Percentiles rank a stretch among this genome's conserved stretches.
Conservation (phyloP, 495 filamentous ascomycete genomes). For the Tetracladium setigerum region DNA sequence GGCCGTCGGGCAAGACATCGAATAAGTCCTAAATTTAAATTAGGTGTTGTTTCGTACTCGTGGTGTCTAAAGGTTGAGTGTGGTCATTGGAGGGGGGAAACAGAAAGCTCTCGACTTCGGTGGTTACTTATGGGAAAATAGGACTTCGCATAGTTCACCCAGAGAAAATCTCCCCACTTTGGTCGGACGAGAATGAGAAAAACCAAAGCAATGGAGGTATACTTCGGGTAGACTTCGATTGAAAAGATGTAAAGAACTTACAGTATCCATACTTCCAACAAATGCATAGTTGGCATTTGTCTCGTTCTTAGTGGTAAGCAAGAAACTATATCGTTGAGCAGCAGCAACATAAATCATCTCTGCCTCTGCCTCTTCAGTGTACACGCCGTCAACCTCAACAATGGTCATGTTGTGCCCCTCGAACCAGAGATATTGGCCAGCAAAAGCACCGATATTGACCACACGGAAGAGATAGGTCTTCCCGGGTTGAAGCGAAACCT, state of each 20-base stretch:
- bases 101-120: not conserved
- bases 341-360: slow-evolving; percentile 56
- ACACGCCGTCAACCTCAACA: slow-evolving; percentile 47
- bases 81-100: no score
- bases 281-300: slow-evolving; percentile 61
- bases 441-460: slow-evolving; percentile 67
- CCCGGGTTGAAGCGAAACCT: slow-evolving; percentile 51
- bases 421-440: slow-evolving; percentile 63
- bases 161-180: no score
- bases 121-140: not conserved
- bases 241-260: slow-evolving; percentile 17
- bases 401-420: slow-evolving; percentile 58
- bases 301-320: slow-evolving; percentile 59
- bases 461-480: slow-evolving; percentile 78
- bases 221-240: no score
- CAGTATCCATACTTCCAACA: slow-evolving; percentile 52
- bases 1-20: slow-evolving; percentile 51
- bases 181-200: no score
- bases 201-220: no score
- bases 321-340: slow-evolving; percentile 64
- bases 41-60: slow-evolving; percentile 41
- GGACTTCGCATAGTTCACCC: no score
- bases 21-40: slow-evolving; percentile 49
- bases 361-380: slow-evolving; percentile 49
- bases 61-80: slow-evolving; percentile 44